Evolutionary conservation across 306 rosid species (phyloP).

Genomic region (Fragaria nilgerrensis): DNA sequence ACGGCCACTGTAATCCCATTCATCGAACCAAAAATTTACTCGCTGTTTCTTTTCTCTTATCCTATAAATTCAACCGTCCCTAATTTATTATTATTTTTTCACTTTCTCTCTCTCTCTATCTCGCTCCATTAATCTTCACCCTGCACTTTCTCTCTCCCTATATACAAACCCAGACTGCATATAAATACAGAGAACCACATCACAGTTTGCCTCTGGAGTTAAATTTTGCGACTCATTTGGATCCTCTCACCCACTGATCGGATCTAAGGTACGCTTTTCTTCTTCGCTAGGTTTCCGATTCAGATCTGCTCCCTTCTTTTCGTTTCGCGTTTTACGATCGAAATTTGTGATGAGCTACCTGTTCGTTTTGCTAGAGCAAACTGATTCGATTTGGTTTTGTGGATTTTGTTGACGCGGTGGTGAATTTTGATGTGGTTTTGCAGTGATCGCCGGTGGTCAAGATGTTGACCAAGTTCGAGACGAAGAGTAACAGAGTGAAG

Average conservation of each 20-base stretch:
- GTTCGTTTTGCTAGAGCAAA: not conserved
- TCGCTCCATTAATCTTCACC: constrained; percentile 3
- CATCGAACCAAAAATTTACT: not conserved
- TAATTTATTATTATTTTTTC: not conserved
- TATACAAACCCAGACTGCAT: not conserved
- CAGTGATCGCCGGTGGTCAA: constrained; percentile 35
- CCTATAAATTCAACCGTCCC: constrained; percentile 15
- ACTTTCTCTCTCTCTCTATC: constrained; percentile 1
- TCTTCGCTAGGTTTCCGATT: not conserved
- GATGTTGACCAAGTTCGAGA: constrained; percentile 98
- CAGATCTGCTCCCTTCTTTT: constrained; percentile 4
- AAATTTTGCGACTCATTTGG: constrained; percentile 17
- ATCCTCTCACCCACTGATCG: constrained; percentile 29
- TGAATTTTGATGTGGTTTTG: constrained; percentile 20
- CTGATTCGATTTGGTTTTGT: not conserved
- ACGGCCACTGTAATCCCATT: not conserved
- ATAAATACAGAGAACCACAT: not conserved
- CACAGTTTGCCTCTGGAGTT: constrained; percentile 4
- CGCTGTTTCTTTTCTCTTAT: not conserved
- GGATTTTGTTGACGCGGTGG: not conserved
- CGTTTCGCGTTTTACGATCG: not conserved
- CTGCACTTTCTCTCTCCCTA: not conserved
- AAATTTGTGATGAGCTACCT: not conserved
- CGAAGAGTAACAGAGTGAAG: constrained; percentile 97
- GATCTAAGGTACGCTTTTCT: constrained; percentile 44